Base-by-base conservation (phyloP, 2,329 filamentous ascomycete species). In the Calonectria hawksworthii region DNA sequence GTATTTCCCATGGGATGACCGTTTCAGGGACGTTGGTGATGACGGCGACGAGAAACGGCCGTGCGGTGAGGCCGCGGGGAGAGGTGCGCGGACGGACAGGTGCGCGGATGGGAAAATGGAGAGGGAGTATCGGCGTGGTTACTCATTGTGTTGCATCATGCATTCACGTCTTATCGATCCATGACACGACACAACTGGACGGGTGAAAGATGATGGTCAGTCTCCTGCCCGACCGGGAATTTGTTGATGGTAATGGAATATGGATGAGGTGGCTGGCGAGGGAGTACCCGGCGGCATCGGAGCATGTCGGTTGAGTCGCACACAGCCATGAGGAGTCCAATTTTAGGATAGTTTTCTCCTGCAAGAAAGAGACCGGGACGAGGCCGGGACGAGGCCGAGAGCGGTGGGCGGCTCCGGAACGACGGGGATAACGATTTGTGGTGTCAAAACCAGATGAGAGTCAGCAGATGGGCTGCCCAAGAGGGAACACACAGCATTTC, bases 181-280 rank as follows among this genome's bases (percentile, higher is more conserved):
- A 38, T 77, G 67, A 73, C 68, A 68, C 38, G 59, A 72, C 61
- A 61, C 50, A 52, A 72, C 70, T 61, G 47, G 32, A 38, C 11
- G 28, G 72, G 51, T 52, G 26, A 68, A 69, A 41, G 65, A 69
- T 64, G 32, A 63, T 38, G 30, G 68, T 69, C 73, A 70, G 56
- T 56, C 72, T 74, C 74, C 74, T 77, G 72, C 64, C 77, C 63
- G 73, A n/a, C 70, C 52, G 68, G 76, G 76, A 74, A 75, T 75
- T 79, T 75, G 65, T 77, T 68, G 66, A 77, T 80, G 75, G 77
- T 79, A 70, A 76, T 73, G 68, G 63, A 70, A 47, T 63, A 63
- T 65, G 56, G n/a, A 50, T 47, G 51, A 74, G 50, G 47, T 76
- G 52, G 72, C 72, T 66, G 63, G 70, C 64, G 64, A 70, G 71